phyloP scores from a whole-genome alignment of 495 filamentous ascomycete genomes.

The Tuber microsphaerosporum region DNA sequence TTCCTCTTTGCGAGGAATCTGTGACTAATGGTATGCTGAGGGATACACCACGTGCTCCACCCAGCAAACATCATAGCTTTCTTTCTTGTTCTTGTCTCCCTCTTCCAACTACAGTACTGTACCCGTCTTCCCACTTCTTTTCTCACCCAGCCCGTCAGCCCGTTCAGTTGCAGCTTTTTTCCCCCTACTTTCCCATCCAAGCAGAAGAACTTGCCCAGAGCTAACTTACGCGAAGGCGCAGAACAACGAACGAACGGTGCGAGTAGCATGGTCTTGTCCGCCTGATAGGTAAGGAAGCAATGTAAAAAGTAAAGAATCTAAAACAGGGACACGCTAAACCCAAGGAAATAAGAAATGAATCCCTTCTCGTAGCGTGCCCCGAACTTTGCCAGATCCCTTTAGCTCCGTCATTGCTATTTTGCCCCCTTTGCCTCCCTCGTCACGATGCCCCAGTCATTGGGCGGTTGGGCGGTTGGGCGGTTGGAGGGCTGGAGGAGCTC shows the following conservation, averaged over 20 bases:
- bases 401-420: neutral
- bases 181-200: neutral
- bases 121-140: neutral
- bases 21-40: conserved; percentile 32
- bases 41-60: conserved; percentile 31
- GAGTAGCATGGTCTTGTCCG: neutral
- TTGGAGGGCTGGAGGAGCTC: neutral
- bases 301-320: neutral
- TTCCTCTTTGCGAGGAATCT: conserved; percentile 37
- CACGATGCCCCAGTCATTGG: neutral
- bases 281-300: neutral
- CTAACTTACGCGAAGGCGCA: neutral
- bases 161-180: neutral
- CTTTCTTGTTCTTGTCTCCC: neutral
- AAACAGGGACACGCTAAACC: neutral
- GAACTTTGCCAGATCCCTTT: neutral
- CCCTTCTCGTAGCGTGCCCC: neutral
- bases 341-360: neutral
- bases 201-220: conserved; percentile 3
- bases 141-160: neutral
- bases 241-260: neutral
- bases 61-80: conserved; percentile 14
- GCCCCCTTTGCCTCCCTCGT: neutral
- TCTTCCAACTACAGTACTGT: conserved; percentile 10
- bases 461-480: neutral